A percentile compares a stretch with the other conserved stretches of the same genome.
Evolutionary conservation across 2,329 filamentous ascomycete genomes (phyloP).

Genomic region (Diaporthe velutina): DNA sequence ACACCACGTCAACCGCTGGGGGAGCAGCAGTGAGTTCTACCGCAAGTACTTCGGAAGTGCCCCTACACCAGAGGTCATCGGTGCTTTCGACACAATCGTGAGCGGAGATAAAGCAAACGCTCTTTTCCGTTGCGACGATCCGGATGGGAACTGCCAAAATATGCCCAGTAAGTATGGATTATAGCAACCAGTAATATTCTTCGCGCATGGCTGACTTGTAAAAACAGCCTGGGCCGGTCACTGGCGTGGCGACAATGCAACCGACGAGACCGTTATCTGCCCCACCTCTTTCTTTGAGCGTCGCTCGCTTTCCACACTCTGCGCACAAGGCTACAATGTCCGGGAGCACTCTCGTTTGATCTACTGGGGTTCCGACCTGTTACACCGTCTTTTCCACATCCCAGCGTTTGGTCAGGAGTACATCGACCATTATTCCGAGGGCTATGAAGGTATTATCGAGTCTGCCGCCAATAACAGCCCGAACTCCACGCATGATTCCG

Average conservation of each 20-base stretch:
- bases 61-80: conserved; percentile 69
- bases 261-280: conserved; percentile 78
- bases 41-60: conserved; percentile 76
- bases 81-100: conserved; percentile 73
- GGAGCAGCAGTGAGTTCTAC: conserved; percentile 70
- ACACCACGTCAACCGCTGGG: conserved; percentile 70
- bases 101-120: conserved; percentile 68
- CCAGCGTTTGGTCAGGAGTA: conserved; percentile 69
- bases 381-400: conserved; percentile 76
- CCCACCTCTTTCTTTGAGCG: conserved; percentile 70
- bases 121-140: conserved; percentile 77
- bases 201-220: not conserved
- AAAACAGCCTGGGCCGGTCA: conserved; percentile 73
- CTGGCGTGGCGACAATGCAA: conserved; percentile 75
- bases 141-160: conserved; percentile 71
- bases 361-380: conserved; percentile 75
- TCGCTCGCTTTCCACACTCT: conserved; percentile 69
- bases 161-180: not conserved
- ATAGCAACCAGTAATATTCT: not conserved
- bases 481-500: conserved; percentile 67
- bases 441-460: conserved; percentile 66
- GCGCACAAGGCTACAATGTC: conserved; percentile 73
- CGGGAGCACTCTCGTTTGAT: conserved; percentile 67
- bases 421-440: conserved; percentile 73
- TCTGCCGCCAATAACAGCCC: conserved; percentile 63